These are phyloP conservation scores for Leccinellum albellum DNA, from an alignment of 768 basidiomycete species.

Conservation along the genomic window DNA sequence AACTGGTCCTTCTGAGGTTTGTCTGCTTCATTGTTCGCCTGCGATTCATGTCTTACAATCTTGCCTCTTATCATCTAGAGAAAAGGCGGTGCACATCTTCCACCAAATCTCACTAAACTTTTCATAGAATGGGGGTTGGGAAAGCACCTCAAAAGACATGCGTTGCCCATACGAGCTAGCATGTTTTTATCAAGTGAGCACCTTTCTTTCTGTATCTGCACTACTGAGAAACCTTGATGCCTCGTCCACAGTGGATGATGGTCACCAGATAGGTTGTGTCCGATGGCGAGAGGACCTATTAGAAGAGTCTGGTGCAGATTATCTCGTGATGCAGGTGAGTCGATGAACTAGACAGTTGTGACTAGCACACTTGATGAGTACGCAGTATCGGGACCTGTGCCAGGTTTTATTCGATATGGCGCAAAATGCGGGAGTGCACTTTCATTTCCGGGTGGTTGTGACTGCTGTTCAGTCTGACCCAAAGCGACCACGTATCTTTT, in stretches of 20 bases:
- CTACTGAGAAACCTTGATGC: background rate
- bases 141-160: conserved; percentile 39
- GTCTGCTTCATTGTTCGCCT: conserved; percentile 1
- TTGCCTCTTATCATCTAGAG: conserved; percentile 22
- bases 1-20: conserved; percentile 41
- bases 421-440: conserved; percentile 44
- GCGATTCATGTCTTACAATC: background rate
- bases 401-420: conserved; percentile 47
- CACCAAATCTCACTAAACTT: conserved; percentile 59
- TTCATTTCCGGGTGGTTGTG: conserved; percentile 44
- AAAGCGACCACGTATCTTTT: conserved; percentile 26
- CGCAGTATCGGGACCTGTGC: conserved; percentile 54
- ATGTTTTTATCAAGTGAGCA: conserved; percentile 25
- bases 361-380: background rate
- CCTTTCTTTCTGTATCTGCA: background rate
- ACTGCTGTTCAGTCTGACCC: conserved; percentile 31
- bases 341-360: background rate
- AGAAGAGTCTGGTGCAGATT: conserved; percentile 50
- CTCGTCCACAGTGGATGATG: conserved; percentile 38
- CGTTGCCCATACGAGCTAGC: conserved; percentile 22
- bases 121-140: conserved; percentile 55
- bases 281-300: conserved; percentile 49
- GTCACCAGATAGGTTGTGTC: conserved; percentile 43
- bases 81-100: conserved; percentile 43
- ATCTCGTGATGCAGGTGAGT: conserved; percentile 48